Evolutionary conservation across 768 basidiomycete species (phyloP), one percentile per base, ranked within the genome.

Genomic region (Mycena polygramma): DNA sequence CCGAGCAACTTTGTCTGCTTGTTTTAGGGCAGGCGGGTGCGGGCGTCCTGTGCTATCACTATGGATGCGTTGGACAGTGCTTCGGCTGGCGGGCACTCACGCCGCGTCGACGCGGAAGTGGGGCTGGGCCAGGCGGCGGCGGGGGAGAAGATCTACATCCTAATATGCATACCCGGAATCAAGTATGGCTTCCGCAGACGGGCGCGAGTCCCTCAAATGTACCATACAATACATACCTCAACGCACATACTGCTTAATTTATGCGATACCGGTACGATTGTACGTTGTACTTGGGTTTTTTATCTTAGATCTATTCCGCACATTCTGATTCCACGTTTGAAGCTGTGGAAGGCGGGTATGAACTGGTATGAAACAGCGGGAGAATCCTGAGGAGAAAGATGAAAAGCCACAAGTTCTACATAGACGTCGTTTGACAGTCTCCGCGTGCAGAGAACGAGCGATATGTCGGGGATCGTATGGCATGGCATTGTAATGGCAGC

Each of bases 1-100:
- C 94, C 94, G 60, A 95, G 94, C 82, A 95, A 95, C 79, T 95
- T 94, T 81, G 94, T 95, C 53, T 90, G 90, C 76, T 79, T 95
- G 78, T 94, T 95, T 82, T 94, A 80, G 53, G 53, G 26, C 51
- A 49, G 13, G 52, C 52, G 7, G 10, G 6, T 41, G 41, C 41
- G 41, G 41, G 48, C 9, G 48, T 22, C 15, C 26, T 13, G 55
- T 39, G 39, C 22, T 55, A 39, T 20, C n/a, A 13, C 4, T 13
- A 7, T 43, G 39, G 57, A 15, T 53, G 14, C 9, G 8, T 14
- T 39, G 36, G 43, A 46, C 41, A 7, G 53, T 17, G 61, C 30
- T 64, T 53, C 26, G 19, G 36, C 52, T 52, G 51, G 9, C 9
- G 51, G 11, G 13, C 14, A 52, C 51, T 30, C 22, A 26, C 15